phyloP scores from a whole-genome alignment of 2,329 filamentous ascomycete species.

The Penicillium capsulatum region DNA sequence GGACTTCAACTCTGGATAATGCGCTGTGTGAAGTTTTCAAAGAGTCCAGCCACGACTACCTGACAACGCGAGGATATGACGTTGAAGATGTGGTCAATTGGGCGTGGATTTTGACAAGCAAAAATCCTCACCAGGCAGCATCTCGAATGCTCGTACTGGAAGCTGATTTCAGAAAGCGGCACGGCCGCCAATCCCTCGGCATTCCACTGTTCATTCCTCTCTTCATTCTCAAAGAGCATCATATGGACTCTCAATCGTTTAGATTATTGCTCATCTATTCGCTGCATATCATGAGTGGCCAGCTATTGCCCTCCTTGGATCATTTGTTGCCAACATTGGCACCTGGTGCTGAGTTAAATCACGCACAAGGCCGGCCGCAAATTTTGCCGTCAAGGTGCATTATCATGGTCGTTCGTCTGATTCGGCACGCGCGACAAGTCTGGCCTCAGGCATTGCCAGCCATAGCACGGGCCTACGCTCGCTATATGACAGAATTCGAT shows the following conservation, averaged over 20 bases:
- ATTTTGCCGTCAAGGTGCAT: constrained; percentile 33
- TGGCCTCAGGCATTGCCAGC: constrained; percentile 46
- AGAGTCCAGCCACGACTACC: constrained; percentile 23
- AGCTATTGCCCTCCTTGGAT: constrained; percentile 15
- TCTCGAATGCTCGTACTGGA: constrained; percentile 35
- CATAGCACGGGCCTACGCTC: constrained; percentile 41
- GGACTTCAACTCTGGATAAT: constrained; percentile 18
- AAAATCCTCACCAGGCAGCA: constrained; percentile 33
- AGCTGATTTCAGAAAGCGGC: constrained; percentile 14
- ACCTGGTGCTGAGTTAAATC: background rate
- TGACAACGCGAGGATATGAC: constrained; percentile 34
- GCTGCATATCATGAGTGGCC: constrained; percentile 32
- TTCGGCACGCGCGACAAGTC: constrained; percentile 49
- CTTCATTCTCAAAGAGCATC: constrained; percentile 44
- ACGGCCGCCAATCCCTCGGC: constrained; percentile 6
- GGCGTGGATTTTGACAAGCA: constrained; percentile 46
- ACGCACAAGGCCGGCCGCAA: constrained; percentile 9
- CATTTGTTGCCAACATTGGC: background rate
- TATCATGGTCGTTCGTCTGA: constrained; percentile 44
- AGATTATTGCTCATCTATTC: constrained; percentile 42
- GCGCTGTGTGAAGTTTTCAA: constrained; percentile 35
- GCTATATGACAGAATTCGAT: constrained; percentile 27
- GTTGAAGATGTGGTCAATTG: constrained; percentile 42
- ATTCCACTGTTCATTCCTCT: constrained; percentile 48
- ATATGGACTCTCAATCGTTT: constrained; percentile 42